A percentile compares a stretch with the other conserved stretches of the same genome.
Evolutionary conservation across 2,329 filamentous ascomycete genomes (phyloP).

Genomic region (Mariannaea elegans): DNA sequence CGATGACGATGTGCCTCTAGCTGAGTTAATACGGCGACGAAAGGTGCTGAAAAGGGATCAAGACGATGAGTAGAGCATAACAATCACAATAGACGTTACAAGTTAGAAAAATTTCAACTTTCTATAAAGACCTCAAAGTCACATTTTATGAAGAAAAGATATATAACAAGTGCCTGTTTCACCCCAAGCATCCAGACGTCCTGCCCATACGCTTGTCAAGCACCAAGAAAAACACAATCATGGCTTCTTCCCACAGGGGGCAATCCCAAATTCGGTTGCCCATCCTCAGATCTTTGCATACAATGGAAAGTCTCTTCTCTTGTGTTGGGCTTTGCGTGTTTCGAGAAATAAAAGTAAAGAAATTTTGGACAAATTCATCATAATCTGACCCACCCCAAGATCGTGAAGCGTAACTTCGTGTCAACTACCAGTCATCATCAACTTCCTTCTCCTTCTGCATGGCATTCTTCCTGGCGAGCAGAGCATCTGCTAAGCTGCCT

Average conservation of each 20-base stretch:
- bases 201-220: slow-evolving; percentile 27
- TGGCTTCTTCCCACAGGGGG: slow-evolving; percentile 27
- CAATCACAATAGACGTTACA: slow-evolving; percentile 32
- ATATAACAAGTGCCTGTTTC: slow-evolving; percentile 22
- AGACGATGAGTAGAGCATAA: slow-evolving; percentile 39
- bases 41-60: slow-evolving; percentile 48
- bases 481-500: slow-evolving; percentile 80
- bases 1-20: slow-evolving; percentile 73
- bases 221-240: slow-evolving; percentile 35
- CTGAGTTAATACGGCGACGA: slow-evolving; percentile 69
- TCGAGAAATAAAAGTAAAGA: slow-evolving; percentile 8
- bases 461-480: slow-evolving; percentile 78
- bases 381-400: slow-evolving; percentile 27
- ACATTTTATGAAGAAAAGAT: slow-evolving; percentile 4
- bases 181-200: slow-evolving; percentile 34
- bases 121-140: slow-evolving; percentile 18
- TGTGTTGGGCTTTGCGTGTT: slow-evolving; percentile 19
- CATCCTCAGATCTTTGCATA: slow-evolving; percentile 38
- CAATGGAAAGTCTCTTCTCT: slow-evolving; percentile 33
- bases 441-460: slow-evolving; percentile 77
- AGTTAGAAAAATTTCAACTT: slow-evolving; percentile 27
- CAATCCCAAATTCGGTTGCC: slow-evolving; percentile 38
- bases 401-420: slow-evolving; percentile 39
- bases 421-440: slow-evolving; percentile 73
- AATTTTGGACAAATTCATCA: slow-evolving; percentile 28